A percentile compares a stretch with the other conserved stretches of the same genome.
Conservation (phyloP, 176 grass and related monocot genomes). For the Paspalum vaginatum region DNA sequence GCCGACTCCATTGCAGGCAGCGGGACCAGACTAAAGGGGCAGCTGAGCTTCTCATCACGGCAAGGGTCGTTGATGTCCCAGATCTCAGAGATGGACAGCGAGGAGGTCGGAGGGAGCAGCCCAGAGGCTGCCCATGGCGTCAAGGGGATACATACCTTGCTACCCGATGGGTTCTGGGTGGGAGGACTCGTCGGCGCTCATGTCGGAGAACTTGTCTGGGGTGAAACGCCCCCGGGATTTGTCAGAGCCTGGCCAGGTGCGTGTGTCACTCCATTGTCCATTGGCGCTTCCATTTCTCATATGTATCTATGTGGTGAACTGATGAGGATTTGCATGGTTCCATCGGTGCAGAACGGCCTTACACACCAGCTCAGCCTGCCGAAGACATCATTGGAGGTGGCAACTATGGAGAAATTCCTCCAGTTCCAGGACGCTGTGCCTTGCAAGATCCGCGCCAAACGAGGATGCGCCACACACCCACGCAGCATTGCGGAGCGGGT, state of each 20-base stretch:
- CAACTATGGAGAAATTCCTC: conserved; percentile 79
- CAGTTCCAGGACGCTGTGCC: conserved; percentile 97
- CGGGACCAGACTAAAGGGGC: conserved; percentile 59
- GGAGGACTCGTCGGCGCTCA: conserved; percentile 67
- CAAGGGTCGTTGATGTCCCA: conserved; percentile 98
- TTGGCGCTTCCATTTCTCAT: background rate
- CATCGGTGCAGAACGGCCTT: conserved; percentile 57
- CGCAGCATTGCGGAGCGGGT: conserved; percentile 98
- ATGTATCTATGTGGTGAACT: background rate
- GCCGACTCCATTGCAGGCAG: conserved; percentile 16
- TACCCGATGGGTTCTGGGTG: conserved; percentile 64
- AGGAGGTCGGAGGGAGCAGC: conserved; percentile 82
- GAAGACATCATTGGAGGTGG: conserved; percentile 84
- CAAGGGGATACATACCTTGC: conserved; percentile 60
- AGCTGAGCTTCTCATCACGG: conserved; percentile 92
- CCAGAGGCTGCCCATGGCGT: conserved; percentile 54
- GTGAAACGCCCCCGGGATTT: conserved; percentile 66
- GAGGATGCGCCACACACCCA: conserved; percentile 94
- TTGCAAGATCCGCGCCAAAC: conserved; percentile 91
- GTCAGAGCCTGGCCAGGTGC: conserved; percentile 60
- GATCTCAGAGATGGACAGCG: conserved; percentile 93
- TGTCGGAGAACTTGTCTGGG: conserved; percentile 60
- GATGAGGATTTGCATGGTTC: background rate
- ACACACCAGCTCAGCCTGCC: conserved; percentile 87
- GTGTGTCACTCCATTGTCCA: background rate